Percentiles rank a stretch among this genome's conserved stretches.
Conservation (phyloP, 306 rosid genomes). For the Sesbania bispinosa region DNA sequence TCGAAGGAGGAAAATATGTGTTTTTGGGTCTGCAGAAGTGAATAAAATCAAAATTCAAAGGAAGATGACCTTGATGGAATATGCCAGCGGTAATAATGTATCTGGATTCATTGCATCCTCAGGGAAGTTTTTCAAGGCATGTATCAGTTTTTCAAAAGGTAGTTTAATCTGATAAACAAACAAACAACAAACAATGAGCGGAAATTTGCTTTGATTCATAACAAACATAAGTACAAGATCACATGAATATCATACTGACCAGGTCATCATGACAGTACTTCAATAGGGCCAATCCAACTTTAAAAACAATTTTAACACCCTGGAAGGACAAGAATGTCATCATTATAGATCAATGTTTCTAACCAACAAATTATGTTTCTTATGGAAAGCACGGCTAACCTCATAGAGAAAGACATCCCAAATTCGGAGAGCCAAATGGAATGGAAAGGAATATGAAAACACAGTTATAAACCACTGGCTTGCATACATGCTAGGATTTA, state of each 20-base stretch:
- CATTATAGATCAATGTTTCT: not conserved
- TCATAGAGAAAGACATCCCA: conserved; percentile 97
- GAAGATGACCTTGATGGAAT: conserved; percentile 80
- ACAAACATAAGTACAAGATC: conserved; percentile 17
- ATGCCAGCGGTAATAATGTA: conserved; percentile 78
- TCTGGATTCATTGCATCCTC: conserved; percentile 93
- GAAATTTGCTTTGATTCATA: not conserved
- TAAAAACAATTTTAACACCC: conserved; percentile 94
- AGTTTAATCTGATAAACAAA: conserved; percentile 59
- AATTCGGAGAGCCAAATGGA: conserved; percentile 94
- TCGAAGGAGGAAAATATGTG: conserved; percentile 10
- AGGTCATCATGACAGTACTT: conserved; percentile 91
- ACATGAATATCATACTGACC: conserved; percentile 64
- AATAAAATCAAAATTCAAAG: conserved; percentile 4
- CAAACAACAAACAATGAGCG: conserved; percentile 20
- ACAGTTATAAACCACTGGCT: conserved; percentile 99
- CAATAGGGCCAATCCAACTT: conserved; percentile 94
- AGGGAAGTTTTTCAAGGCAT: conserved; percentile 90
- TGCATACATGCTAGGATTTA: conserved; percentile 99
- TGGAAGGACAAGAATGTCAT: conserved; percentile 34
- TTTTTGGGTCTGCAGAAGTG: not conserved
- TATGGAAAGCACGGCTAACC: conserved; percentile 50
- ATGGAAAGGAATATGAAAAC: conserved; percentile 95
- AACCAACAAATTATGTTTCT: conserved; percentile 11
- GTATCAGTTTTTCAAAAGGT: conserved; percentile 96